Evolutionary conservation across 2,329 filamentous ascomycete species (phyloP), one percentile per base, ranked within the genome.

Genomic region (Hysterium pulicare): DNA sequence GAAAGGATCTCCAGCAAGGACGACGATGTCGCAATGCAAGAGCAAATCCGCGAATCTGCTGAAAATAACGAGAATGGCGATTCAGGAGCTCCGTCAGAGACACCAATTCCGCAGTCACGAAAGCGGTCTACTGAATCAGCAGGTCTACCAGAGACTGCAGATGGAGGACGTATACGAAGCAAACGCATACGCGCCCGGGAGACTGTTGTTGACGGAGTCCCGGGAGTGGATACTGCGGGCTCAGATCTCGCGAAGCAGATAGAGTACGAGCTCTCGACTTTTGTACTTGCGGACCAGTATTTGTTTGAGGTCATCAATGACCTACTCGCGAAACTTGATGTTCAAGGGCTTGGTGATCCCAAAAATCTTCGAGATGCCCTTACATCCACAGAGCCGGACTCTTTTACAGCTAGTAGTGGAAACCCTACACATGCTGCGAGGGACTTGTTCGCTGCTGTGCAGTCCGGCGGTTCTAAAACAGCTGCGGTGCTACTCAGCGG

Each of bases 91-190:
- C 45, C 47, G 2, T 35, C 50, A 21, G 72, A 70, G 40, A 50
- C 49, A 36, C 59, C 68, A n/a, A 64, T 56, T 36, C 55, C 65
- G 4, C 67, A 67, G 9, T 71, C 71, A 17, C 72, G 81, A 16
- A 84, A 84, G 59, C 71, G 81, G 43, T 83, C 80, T 2, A 78
- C 77, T 11, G 77, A 81, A 39, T 78, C 76, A 16, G 76, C 79
- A 37, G 78, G 76, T 8, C 69, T 82, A 21, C 73, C 79, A 2
- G 81, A 83, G 39, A 71, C 70, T 10, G 67, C 68, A 10, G 80
- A 83, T 46, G 76, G 76, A 38, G 73, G 74, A 16, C 72, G 81
- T 36, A 67, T 70, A 10, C 79, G 80, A 53, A 83, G 80, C 58
- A 80, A 81, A 54, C 73, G 81, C 26, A 75, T 81, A 15, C 75